These are phyloP conservation scores for Salix arbutifolia DNA, from an alignment of 345 rosid genomes.

Conservation along the genomic window DNA sequence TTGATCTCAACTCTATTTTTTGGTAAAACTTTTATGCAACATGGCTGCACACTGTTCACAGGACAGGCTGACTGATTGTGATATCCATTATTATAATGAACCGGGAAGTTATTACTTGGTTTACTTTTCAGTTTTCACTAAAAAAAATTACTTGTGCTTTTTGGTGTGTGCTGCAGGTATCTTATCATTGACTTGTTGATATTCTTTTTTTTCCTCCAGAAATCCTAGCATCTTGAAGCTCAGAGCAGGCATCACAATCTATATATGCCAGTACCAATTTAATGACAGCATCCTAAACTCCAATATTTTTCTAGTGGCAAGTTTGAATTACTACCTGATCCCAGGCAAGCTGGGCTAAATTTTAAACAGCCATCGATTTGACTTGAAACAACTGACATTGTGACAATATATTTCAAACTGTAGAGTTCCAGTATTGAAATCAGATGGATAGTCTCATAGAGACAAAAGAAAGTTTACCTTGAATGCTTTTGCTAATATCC, in stretches of 20 bases:
- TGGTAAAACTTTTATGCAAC: not conserved
- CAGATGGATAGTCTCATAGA: not conserved
- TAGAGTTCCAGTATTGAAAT: not conserved
- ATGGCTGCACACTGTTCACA: not conserved
- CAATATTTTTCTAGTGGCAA: not conserved
- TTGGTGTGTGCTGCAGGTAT: not conserved
- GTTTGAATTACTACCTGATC: not conserved
- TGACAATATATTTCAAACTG: not conserved
- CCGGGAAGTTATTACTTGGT: not conserved
- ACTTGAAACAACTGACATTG: not conserved
- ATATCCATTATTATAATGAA: not conserved
- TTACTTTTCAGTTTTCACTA: not conserved
- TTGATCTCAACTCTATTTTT: not conserved
- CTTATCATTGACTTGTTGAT: not conserved
- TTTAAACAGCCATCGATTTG: not conserved
- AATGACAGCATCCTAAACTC: not conserved
- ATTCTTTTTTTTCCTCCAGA: not conserved
- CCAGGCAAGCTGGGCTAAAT: not conserved
- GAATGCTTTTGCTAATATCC: constrained; percentile 70
- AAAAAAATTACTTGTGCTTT: not conserved
- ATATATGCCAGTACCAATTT: not conserved
- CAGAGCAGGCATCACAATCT: not conserved
- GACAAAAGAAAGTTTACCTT: constrained; percentile 50
- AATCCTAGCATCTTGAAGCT: not conserved
- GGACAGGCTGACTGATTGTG: not conserved